Evolutionary conservation across 2,329 filamentous ascomycete species (phyloP), one percentile per base, ranked within the genome.

Genomic region (Fusarium newnesense): DNA sequence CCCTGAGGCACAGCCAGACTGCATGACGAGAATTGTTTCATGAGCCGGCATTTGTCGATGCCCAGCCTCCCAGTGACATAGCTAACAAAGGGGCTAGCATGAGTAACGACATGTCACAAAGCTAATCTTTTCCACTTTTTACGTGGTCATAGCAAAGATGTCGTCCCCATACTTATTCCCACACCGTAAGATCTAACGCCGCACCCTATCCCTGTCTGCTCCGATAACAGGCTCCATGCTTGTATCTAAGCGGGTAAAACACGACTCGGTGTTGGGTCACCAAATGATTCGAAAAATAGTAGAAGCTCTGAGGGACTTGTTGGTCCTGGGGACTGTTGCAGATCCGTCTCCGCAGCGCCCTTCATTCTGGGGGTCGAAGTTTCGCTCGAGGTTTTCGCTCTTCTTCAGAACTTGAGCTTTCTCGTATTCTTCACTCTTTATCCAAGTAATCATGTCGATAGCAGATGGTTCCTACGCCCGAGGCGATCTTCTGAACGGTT

Each of bases 401-500:
- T 67, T 43, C 54, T 32, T 40, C 19, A 50, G 24, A 9, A 10
- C 4, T 2, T 19, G 30, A 11, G 6, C 10, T 11, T 52, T 46
- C n/a, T 42, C 28, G 26, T 24, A 18, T 21, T 24, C 26, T 24
- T 42, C n/a, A 28, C 11, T 36, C 9, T 19, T 24, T 21, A 36
- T 5, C 2, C 10, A 37, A 28, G 8, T 7, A 42, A 63, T 21
- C 13, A 75, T 75, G 70, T 69, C 73, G 19, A 71, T 73, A 54
- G 59, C 59, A 43, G 39, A 39, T 18, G 70, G 70, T 8, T 46
- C 43, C 12, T 75, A 73, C 52, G 73, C 73, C 8, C 67, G 70
- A 53, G 73, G 73, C 11, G 70, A 72, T 19, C 73, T 75, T n/a
- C 70, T 75, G 1, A 65, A 67, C 11, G 73, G 73, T 4, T 75